Percentiles rank a stretch among this genome's conserved stretches.
These are phyloP conservation scores for Phytophthora lateralis DNA, from an alignment of 352 stramenopile genomes.

Conservation along the genomic window DNA sequence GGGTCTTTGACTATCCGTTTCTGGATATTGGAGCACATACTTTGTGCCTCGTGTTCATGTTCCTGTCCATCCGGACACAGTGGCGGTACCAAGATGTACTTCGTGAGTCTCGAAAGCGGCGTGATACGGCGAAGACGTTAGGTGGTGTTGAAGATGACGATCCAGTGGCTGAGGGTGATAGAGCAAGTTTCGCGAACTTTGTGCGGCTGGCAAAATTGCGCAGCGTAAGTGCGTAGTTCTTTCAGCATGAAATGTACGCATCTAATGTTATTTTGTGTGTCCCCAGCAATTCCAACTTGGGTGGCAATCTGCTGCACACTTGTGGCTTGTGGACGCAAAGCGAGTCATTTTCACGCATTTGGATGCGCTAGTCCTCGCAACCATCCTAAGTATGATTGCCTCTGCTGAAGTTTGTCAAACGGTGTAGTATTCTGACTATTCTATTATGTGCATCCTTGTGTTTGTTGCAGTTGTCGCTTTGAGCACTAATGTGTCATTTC, in stretches of 20 bases:
- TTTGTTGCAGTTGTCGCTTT: slow-evolving; percentile 65
- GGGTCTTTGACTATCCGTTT: slow-evolving; percentile 75
- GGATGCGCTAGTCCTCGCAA: slow-evolving; percentile 81
- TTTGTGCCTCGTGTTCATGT: slow-evolving; percentile 78
- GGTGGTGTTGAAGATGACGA: slow-evolving; percentile 16
- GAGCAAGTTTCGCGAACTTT: slow-evolving; percentile 45
- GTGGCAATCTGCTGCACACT: slow-evolving; percentile 53
- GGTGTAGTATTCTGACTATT: neutral
- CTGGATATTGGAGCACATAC: slow-evolving; percentile 80
- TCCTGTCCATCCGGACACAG: slow-evolving; percentile 76
- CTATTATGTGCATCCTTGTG: neutral
- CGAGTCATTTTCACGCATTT: slow-evolving; percentile 76
- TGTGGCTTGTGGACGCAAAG: slow-evolving; percentile 80
- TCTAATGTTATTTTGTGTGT: slow-evolving; percentile 9
- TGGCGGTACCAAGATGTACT: slow-evolving; percentile 79
- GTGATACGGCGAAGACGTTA: slow-evolving; percentile 23
- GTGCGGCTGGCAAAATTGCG: slow-evolving; percentile 52
- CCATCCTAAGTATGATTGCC: slow-evolving; percentile 65
- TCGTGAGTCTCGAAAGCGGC: slow-evolving; percentile 39
- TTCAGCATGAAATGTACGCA: neutral
- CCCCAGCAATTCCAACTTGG: slow-evolving; percentile 54
- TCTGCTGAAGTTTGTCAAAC: slow-evolving; percentile 4
- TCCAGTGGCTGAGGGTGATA: slow-evolving; percentile 18
- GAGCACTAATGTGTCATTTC: slow-evolving; percentile 80
- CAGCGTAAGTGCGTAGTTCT: slow-evolving; percentile 36